phyloP scores from a whole-genome alignment of 208 protist genomes.

The Porcisia hertigi region DNA sequence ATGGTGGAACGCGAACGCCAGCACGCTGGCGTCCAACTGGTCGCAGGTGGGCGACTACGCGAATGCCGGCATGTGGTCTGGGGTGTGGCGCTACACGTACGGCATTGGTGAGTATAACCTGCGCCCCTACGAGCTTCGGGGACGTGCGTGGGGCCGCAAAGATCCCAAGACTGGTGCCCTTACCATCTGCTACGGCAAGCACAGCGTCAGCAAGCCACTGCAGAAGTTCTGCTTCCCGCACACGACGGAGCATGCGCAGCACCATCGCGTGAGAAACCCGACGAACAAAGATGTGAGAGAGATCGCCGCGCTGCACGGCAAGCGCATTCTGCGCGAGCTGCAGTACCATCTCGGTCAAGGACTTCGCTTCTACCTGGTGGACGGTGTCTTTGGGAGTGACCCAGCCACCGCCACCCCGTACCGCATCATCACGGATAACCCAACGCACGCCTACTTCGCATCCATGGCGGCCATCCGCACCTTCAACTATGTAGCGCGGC shows the following conservation, averaged over 20 bases:
- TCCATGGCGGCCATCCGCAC: constrained; percentile 80
- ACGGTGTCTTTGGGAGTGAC: constrained; percentile 87
- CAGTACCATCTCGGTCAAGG: constrained; percentile 91
- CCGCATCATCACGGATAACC: constrained; percentile 91
- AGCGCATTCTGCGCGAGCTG: constrained; percentile 85
- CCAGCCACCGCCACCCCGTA: constrained; percentile 74
- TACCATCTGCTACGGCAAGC: constrained; percentile 48
- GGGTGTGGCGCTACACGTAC: constrained; percentile 90
- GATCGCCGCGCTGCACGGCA: constrained; percentile 74
- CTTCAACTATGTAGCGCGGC: constrained; percentile 84
- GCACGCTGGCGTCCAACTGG: constrained; percentile 85
- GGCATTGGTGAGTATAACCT: constrained; percentile 88
- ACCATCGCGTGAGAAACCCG: constrained; percentile 81
- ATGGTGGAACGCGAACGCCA: constrained; percentile 90
- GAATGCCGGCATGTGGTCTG: constrained; percentile 89
- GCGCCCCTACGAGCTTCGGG: constrained; percentile 73
- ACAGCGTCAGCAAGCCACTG: constrained; percentile 28
- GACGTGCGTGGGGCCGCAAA: constrained; percentile 73
- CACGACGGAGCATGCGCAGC: constrained; percentile 81
- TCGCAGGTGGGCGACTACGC: constrained; percentile 89
- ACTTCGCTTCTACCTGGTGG: constrained; percentile 87
- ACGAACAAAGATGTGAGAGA: constrained; percentile 49
- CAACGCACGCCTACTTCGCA: constrained; percentile 84
- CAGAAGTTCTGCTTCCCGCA: constrained; percentile 78
- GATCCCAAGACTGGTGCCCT: constrained; percentile 62